phyloP scores from a whole-genome alignment of 805 yeast species.

The Wickerhamiella hasegawae region DNA sequence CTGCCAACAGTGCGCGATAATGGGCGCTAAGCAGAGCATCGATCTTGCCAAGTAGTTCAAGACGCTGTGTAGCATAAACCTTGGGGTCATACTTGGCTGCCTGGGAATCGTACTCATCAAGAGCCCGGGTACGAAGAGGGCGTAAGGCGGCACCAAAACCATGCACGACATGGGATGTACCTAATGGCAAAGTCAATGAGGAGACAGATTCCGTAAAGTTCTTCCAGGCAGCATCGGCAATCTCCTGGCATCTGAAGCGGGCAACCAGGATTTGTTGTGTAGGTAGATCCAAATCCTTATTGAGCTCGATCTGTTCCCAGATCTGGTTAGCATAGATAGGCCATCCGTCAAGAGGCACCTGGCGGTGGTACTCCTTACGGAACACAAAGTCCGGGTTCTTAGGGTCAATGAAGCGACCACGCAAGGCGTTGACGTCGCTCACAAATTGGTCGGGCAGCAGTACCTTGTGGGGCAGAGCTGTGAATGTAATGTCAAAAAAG shows the following conservation, averaged over 20 bases:
- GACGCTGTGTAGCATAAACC: constrained; percentile 53
- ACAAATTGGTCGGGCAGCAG: constrained; percentile 60
- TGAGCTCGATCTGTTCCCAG: constrained; percentile 87
- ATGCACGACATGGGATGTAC: constrained; percentile 9
- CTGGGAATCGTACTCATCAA: constrained; percentile 42
- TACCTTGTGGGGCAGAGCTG: constrained; percentile 70
- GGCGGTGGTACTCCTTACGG: constrained; percentile 59
- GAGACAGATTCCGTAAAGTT: constrained; percentile 27
- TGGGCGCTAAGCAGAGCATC: constrained; percentile 27
- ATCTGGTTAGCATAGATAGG: constrained; percentile 74
- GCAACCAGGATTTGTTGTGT: constrained; percentile 94
- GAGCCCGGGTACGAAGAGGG: constrained; percentile 29
- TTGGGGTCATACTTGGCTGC: constrained; percentile 61
- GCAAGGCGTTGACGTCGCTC: constrained; percentile 42
- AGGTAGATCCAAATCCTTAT: constrained; percentile 89
- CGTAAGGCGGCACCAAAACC: constrained; percentile 24
- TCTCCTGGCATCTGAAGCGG: constrained; percentile 86
- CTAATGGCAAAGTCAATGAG: constrained; percentile 16
- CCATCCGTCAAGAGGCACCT: constrained; percentile 94
- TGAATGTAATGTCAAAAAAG: constrained; percentile 74
- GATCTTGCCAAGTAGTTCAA: constrained; percentile 32
- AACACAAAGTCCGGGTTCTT: constrained; percentile 30
- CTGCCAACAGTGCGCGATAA: constrained; percentile 27
- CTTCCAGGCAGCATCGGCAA: constrained; percentile 37
- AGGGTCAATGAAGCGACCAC: constrained; percentile 37